phyloP scores from a whole-genome alignment of 371 early-diverging fungal genomes.

The Choanephora cucurbitarum region DNA sequence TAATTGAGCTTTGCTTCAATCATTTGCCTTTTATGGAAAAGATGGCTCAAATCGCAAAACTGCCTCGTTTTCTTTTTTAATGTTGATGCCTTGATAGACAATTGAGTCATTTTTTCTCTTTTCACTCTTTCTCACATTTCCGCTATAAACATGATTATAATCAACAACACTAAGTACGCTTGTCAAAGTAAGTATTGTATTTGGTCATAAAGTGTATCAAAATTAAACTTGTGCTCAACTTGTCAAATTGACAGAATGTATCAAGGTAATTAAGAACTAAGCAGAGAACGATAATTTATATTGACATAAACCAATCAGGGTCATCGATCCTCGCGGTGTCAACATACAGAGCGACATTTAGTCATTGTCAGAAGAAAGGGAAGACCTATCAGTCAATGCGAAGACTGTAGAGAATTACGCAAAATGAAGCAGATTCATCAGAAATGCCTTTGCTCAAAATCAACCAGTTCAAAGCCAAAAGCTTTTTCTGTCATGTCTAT shows the following conservation, averaged over 20 bases:
- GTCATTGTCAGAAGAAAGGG: slow-evolving; percentile 22
- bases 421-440: slow-evolving; percentile 18
- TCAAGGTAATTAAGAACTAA: slow-evolving; percentile 14
- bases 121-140: neutral
- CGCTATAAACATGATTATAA: slow-evolving; percentile 27
- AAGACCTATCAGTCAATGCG: slow-evolving; percentile 26
- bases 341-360: slow-evolving; percentile 21
- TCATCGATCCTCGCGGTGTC: slow-evolving; percentile 25
- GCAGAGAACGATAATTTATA: too few species aligned
- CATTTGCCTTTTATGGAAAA: too few species aligned
- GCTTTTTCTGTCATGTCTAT: slow-evolving; percentile 23
- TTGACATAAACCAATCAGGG: slow-evolving; percentile 8
- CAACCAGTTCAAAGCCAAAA: neutral
- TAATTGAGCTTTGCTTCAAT: too few species aligned
- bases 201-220: neutral
- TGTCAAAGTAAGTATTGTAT: slow-evolving; percentile 19
- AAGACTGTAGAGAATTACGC: slow-evolving; percentile 20
- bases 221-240: too few species aligned
- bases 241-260: slow-evolving; percentile 18
- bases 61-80: slow-evolving; percentile 21
- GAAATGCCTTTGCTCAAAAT: slow-evolving; percentile 18
- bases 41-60: slow-evolving; percentile 25
- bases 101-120: slow-evolving; percentile 9
- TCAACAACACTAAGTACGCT: slow-evolving; percentile 25
- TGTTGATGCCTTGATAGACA: slow-evolving; percentile 5